Conservation (phyloP, 2,329 filamentous ascomycete genomes). For the Pseudomassariella vexata region DNA sequence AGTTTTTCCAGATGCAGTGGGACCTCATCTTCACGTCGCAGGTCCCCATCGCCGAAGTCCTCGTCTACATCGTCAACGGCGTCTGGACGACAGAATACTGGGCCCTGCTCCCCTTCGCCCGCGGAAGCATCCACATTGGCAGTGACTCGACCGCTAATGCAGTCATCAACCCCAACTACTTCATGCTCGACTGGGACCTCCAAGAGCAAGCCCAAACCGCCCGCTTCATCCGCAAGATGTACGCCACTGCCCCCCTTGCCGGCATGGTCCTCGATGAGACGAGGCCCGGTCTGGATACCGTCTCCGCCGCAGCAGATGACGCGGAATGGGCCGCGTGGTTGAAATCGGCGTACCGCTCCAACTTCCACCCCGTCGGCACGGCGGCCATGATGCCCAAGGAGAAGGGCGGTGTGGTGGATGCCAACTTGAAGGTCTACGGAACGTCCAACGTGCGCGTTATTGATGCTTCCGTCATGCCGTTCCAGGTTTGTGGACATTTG, state of each 20-base stretch:
- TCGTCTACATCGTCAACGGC: slow-evolving; percentile 24
- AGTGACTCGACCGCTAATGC: slow-evolving; percentile 15
- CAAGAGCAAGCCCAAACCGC: slow-evolving; percentile 25
- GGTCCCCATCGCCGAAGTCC: slow-evolving; percentile 35
- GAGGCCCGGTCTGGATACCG: slow-evolving; percentile 9
- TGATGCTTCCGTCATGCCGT: slow-evolving; percentile 39
- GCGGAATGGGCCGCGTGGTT: slow-evolving; percentile 3
- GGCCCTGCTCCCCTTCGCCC: slow-evolving; percentile 25
- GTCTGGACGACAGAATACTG: slow-evolving; percentile 27
- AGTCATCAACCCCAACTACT: slow-evolving; percentile 21
- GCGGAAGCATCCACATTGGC: slow-evolving; percentile 27
- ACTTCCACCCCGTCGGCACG: slow-evolving; percentile 37
- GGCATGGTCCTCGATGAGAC: slow-evolving; percentile 9
- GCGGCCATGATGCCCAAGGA: slow-evolving; percentile 39
- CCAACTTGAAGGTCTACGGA: slow-evolving; percentile 38
- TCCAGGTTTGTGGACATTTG: slow-evolving; percentile 40
- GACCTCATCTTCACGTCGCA: slow-evolving; percentile 34
- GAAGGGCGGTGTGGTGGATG: slow-evolving; percentile 40
- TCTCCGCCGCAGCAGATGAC: slow-evolving; percentile 5
- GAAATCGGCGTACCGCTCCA: slow-evolving; percentile 7
- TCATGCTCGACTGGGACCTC: slow-evolving; percentile 21
- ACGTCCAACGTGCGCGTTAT: slow-evolving; percentile 38
- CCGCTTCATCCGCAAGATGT: slow-evolving; percentile 16
- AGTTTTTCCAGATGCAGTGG: slow-evolving; percentile 25
- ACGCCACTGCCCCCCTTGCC: slow-evolving; percentile 10